Conservation (phyloP, 352 stramenopile species). For the Phytophthora macrochlamydospora region DNA sequence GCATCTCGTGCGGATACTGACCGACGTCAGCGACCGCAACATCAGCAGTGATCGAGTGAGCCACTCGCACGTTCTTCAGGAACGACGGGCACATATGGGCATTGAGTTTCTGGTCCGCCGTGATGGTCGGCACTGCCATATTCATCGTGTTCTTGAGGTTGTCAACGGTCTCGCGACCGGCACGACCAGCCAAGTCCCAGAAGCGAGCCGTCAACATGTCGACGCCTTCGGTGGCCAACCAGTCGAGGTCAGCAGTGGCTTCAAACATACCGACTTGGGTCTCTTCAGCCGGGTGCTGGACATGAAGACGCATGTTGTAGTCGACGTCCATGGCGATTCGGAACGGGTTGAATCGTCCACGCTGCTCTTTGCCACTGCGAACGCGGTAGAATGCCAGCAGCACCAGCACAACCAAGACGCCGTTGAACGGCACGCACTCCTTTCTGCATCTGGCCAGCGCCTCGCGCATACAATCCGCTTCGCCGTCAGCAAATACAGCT, state of each 20-base stretch:
- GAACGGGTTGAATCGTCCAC: conserved; percentile 43
- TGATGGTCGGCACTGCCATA: conserved; percentile 33
- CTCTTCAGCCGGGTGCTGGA: conserved; percentile 34
- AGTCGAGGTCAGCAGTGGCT: conserved; percentile 23
- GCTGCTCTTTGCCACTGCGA: conserved; percentile 24
- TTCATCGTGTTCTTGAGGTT: conserved; percentile 35
- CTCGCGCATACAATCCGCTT: conserved; percentile 34
- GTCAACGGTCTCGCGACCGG: conserved; percentile 23
- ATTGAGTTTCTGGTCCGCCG: conserved; percentile 36
- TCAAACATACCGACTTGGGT: conserved; percentile 47
- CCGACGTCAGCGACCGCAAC: conserved; percentile 30
- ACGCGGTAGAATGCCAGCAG: conserved; percentile 41
- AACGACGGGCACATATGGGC: conserved; percentile 28
- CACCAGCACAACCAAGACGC: conserved; percentile 33
- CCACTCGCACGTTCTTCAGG: conserved; percentile 29
- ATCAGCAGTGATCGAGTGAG: conserved; percentile 35
- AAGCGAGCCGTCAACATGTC: conserved; percentile 40
- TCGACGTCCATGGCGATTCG: conserved; percentile 41
- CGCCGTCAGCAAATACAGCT: conserved; percentile 48
- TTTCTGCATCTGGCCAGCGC: conserved; percentile 40
- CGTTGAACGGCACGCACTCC: conserved; percentile 44
- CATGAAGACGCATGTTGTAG: conserved; percentile 53
- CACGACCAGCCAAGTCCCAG: conserved; percentile 50
- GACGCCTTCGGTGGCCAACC: conserved; percentile 46
- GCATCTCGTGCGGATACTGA: conserved; percentile 33